Percentiles rank a stretch among this genome's conserved stretches.
Evolutionary conservation across 805 yeast genomes (phyloP).

Genomic region (Candida taoyuanica): DNA sequence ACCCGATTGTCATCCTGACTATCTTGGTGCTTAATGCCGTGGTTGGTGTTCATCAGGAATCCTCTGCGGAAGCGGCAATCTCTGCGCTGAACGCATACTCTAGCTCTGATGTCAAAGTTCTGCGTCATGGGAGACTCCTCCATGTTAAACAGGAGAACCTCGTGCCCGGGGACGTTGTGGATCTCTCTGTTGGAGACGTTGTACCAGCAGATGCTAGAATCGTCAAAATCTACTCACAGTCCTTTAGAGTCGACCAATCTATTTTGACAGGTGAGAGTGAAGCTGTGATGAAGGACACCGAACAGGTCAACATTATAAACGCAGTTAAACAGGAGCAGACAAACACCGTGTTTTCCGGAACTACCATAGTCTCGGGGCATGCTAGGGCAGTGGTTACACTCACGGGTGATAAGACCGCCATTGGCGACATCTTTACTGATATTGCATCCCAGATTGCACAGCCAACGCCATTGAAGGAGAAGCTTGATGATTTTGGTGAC

Average conservation of each 20-base stretch:
- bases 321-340: slow-evolving; percentile 35
- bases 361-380: slow-evolving; percentile 38
- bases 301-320: slow-evolving; percentile 25
- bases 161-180: slow-evolving; percentile 45
- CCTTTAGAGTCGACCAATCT: slow-evolving; percentile 41
- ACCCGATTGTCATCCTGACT: slow-evolving; percentile 39
- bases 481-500: slow-evolving; percentile 37
- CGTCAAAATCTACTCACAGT: slow-evolving; percentile 33
- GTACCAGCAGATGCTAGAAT: slow-evolving; percentile 47
- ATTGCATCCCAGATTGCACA: slow-evolving; percentile 36
- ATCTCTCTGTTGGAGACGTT: slow-evolving; percentile 36
- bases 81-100: slow-evolving; percentile 43
- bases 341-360: slow-evolving; percentile 46
- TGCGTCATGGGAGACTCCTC: slow-evolving; percentile 37
- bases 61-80: slow-evolving; percentile 47
- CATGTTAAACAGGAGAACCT: slow-evolving; percentile 39
- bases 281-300: slow-evolving; percentile 34
- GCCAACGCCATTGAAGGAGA: slow-evolving; percentile 34
- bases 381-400: slow-evolving; percentile 43
- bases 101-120: slow-evolving; percentile 42
- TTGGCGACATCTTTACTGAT: slow-evolving; percentile 44
- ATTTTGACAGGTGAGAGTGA: slow-evolving; percentile 46
- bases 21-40: slow-evolving; percentile 42
- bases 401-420: slow-evolving; percentile 44
- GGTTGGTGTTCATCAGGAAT: slow-evolving; percentile 48